A percentile compares a stretch with the other conserved stretches of the same genome.
These are phyloP conservation scores for Elongisporangium anandrum DNA, from an alignment of 352 stramenopile genomes.

Conservation along the genomic window DNA sequence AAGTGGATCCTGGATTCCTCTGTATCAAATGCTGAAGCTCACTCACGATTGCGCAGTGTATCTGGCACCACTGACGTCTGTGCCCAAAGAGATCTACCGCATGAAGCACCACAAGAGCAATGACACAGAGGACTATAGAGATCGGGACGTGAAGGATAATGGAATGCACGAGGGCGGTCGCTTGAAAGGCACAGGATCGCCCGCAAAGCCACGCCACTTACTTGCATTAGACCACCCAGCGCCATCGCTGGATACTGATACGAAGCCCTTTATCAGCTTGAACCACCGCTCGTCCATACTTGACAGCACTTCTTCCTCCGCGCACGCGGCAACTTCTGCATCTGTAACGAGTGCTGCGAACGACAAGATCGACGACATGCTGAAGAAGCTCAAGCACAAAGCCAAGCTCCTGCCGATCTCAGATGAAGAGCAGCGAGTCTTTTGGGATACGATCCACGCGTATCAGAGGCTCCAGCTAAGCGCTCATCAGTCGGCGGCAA, in stretches of 20 bases:
- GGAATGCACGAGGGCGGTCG: background rate
- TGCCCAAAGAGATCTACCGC: slow-evolving; percentile 37
- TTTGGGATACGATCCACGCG: slow-evolving; percentile 38
- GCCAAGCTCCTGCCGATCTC: slow-evolving; percentile 32
- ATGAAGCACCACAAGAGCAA: slow-evolving; percentile 22
- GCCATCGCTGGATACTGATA: slow-evolving; percentile 8
- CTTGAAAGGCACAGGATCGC: background rate
- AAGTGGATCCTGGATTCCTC: background rate
- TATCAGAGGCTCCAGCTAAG: slow-evolving; percentile 41
- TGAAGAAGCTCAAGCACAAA: slow-evolving; percentile 36
- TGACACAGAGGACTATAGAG: background rate
- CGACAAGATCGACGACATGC: slow-evolving; percentile 40
- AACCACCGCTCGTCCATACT: slow-evolving; percentile 4
- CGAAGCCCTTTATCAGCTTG: slow-evolving; percentile 5
- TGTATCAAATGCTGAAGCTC: background rate
- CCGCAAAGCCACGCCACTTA: slow-evolving; percentile 8
- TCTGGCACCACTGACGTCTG: slow-evolving; percentile 26
- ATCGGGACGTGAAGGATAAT: background rate
- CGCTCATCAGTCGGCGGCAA: slow-evolving; percentile 17
- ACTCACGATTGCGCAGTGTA: slow-evolving; percentile 22
- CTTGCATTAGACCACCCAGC: slow-evolving; percentile 10
- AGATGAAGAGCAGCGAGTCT: slow-evolving; percentile 29
- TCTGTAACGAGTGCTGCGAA: slow-evolving; percentile 9
- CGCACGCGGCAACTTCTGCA: background rate
- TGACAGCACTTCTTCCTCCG: background rate